Evolutionary conservation across 345 rosid species (phyloP), one percentile per base, ranked within the genome.

Genomic region (Geranium rotundifolium): DNA sequence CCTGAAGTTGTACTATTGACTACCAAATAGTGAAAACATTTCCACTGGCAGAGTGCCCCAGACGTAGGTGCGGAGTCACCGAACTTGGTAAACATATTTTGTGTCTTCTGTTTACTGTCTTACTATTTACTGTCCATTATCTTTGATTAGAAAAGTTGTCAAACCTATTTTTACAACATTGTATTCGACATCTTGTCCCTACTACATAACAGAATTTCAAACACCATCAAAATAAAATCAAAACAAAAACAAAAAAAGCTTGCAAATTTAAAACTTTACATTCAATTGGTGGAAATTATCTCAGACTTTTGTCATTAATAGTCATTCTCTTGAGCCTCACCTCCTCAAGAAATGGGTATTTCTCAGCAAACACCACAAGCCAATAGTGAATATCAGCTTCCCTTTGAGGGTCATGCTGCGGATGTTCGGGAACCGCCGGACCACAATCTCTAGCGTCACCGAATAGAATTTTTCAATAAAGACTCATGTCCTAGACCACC

Each of bases 401-500:
- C 92, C 92, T 62, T 86, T 86, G 27, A 86, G 69, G 17, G 81
- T 80, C 27, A 86, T 79, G 70, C 84, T 72, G 62, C 79, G 69
- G 29, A 86, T 79, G 13, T 65, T 79, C 3, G 85, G 84, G 63
- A 86, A 86, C 61, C 92, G 72, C 17, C 78, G 77, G 4, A 71
- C 78, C 6, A 84, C 75, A 29, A 80, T 82, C 62, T 77, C 81
- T 19, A 89, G 87, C 3, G 87, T 73, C 27, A 86, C 89, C 0
- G 92, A 80, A 71, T 86, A 86, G 57, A 89, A 86, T 81, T 86
- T 86, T 0, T 87, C 89, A 58, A 86, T 84, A 65, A 84, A 84
- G 19, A 86, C 82, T 62, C 67, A 77, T 15, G 79, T 64, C 58
- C 92, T 64, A 4, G 87, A 79, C 89, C 85, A 82, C 31, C 84